phyloP scores from a whole-genome alignment of 2,329 filamentous ascomycete genomes.

The Dactylellina drechsleri region DNA sequence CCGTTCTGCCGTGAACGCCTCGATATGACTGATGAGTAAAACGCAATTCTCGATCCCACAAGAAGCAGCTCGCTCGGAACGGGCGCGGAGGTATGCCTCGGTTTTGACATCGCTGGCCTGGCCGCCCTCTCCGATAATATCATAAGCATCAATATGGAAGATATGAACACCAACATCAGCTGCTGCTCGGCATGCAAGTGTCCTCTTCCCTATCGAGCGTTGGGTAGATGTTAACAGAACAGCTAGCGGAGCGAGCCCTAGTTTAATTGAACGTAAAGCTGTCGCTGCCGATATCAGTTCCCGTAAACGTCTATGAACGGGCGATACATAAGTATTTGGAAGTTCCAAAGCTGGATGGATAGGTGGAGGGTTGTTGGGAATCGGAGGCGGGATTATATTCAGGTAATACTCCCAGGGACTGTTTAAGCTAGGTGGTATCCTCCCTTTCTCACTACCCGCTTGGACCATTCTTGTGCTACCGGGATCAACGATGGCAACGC shows the following conservation, averaged over 20 bases:
- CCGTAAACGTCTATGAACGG: constrained; percentile 76
- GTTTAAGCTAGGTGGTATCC: constrained; percentile 77
- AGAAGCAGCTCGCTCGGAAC: constrained; percentile 86
- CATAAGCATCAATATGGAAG: constrained; percentile 89
- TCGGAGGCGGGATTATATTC: constrained; percentile 75
- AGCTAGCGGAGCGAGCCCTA: constrained; percentile 86
- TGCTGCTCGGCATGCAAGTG: constrained; percentile 78
- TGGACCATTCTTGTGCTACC: constrained; percentile 88
- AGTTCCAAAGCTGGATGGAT: constrained; percentile 66
- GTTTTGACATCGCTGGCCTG: constrained; percentile 93
- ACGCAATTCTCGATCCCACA: constrained; percentile 86
- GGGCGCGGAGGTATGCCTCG: constrained; percentile 85
- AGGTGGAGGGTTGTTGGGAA: constrained; percentile 67
- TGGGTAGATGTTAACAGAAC: constrained; percentile 91
- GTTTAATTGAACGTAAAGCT: constrained; percentile 83
- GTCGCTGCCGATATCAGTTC: constrained; percentile 89
- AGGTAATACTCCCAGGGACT: constrained; percentile 92
- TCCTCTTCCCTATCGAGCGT: constrained; percentile 91
- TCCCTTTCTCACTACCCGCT: constrained; percentile 84
- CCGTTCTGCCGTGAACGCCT: constrained; percentile 88
- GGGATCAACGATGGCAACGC: constrained; percentile 85
- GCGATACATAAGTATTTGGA: constrained; percentile 67
- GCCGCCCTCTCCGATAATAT: constrained; percentile 90
- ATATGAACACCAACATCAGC: constrained; percentile 89
- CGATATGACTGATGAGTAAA: constrained; percentile 86